Conservation (phyloP, 2,329 filamentous ascomycete species). For the Aspergillus amoenus region DNA sequence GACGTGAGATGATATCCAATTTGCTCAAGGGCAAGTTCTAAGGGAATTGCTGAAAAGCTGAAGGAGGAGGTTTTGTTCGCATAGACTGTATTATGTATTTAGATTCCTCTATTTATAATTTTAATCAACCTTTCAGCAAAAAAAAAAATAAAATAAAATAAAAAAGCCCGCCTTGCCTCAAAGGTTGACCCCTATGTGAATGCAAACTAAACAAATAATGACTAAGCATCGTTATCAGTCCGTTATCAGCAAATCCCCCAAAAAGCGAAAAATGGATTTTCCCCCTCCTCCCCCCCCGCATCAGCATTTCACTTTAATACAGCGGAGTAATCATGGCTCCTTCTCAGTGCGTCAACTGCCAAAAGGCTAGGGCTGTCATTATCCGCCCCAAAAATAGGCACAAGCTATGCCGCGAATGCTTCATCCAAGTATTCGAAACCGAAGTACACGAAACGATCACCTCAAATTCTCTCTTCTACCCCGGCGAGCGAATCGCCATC, state of each 20-base stretch:
- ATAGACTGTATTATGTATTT: slow-evolving; percentile 5
- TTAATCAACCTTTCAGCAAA: background rate
- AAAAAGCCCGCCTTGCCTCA: background rate
- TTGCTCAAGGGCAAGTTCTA: slow-evolving; percentile 70
- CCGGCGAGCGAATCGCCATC: slow-evolving; percentile 85
- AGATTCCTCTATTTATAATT: slow-evolving; percentile 1
- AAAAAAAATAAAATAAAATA: too few relatives aligned
- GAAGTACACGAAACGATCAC: slow-evolving; percentile 93
- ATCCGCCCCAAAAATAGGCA: slow-evolving; percentile 93
- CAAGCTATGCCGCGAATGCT: slow-evolving; percentile 88
- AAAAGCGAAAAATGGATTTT: slow-evolving; percentile 6
- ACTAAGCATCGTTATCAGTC: slow-evolving; percentile 17
- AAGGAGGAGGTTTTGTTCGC: background rate
- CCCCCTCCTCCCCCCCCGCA: slow-evolving; percentile 13
- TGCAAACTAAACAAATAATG: slow-evolving; percentile 18
- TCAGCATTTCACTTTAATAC: background rate
- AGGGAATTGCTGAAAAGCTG: slow-evolving; percentile 12
- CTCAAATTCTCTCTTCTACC: slow-evolving; percentile 74
- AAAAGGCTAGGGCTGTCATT: slow-evolving; percentile 76
- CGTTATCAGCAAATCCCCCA: slow-evolving; percentile 8
- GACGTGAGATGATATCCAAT: slow-evolving; percentile 72
- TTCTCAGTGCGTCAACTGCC: slow-evolving; percentile 72
- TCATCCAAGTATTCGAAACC: slow-evolving; percentile 81
- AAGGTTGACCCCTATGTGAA: background rate
- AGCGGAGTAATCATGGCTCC: slow-evolving; percentile 64